Evolutionary conservation across 2,329 filamentous ascomycete species (phyloP), one percentile per base, ranked within the genome.

Genomic region (Scortechinia acanthostroma): DNA sequence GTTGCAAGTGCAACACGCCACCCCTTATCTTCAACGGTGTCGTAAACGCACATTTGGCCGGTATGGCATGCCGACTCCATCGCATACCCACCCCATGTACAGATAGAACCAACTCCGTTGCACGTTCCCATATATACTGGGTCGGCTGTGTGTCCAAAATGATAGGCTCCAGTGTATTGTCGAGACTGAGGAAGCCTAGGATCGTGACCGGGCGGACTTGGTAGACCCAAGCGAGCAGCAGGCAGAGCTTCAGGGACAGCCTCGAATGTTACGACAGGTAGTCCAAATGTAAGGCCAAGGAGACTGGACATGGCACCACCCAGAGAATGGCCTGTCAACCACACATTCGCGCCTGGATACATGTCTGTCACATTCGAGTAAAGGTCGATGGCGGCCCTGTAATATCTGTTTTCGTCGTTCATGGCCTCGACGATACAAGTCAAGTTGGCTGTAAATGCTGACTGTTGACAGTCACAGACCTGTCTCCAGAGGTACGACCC

Each of bases 101-200:
- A 97, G 10, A 85, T 82, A 2, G 91, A 91, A 2, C 88, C 90
- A 2, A 88, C 88, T 22, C 87, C 88, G 56, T 95, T 96, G 65
- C 93, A 97, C 1, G 84, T 88, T 22, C 93, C 93, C 68, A 96
- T 91, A 57, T 85, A 98, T 23, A 98, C 83, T 0, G 93, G 93
- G 62, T 98, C 93, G 1, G 93, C 93, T 0, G 90, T 97, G 57
- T 97, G 91, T 3, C 93, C 93, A 59, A 96, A 91, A 62, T 98
- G 93, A 58, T 82, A 94, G 0, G 86, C 74, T 13, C 88, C 91
- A 0, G 89, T 94, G 55, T 80, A 76, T 47, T 78, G 66, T 35
- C 88, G 74, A 28, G 77, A 74, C 56, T 94, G 88, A 22, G 88
- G 84, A 22, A 77, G 72, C 35, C 76, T 71, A 20, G 88, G 76